Conservation (phyloP, 2,329 filamentous ascomycete species). For the Colletotrichum nymphaeae region DNA sequence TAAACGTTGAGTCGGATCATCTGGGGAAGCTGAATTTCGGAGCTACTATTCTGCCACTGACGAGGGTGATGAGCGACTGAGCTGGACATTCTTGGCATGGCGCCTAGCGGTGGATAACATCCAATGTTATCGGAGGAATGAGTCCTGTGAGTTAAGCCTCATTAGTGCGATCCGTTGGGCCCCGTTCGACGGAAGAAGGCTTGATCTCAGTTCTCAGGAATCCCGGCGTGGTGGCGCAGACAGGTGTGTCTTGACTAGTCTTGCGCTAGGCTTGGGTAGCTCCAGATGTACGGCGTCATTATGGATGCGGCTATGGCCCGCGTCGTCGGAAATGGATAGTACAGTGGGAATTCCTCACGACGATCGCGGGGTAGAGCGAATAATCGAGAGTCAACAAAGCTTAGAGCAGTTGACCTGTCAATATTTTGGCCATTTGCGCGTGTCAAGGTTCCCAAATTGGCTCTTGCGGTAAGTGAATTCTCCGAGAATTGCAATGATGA, state of each 20-base stretch:
- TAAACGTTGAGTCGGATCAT: neutral
- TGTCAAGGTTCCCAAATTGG: neutral
- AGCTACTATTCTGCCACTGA: conserved; percentile 26
- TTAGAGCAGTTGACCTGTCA: neutral
- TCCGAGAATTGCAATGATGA: neutral
- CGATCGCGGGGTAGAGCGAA: neutral
- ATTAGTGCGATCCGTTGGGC: neutral
- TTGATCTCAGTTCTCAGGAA: neutral
- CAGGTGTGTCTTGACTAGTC: neutral
- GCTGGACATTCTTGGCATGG: conserved; percentile 24
- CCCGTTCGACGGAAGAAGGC: neutral
- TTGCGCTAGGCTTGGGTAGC: neutral
- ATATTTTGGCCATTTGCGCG: neutral
- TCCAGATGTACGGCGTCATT: conserved; percentile 7
- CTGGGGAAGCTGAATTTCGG: neutral
- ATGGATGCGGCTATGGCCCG: neutral
- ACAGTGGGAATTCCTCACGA: neutral
- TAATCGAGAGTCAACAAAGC: neutral
- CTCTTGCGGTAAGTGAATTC: neutral
- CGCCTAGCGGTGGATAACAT: neutral
- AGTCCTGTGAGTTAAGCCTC: neutral
- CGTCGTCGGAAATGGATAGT: neutral
- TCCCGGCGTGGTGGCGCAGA: neutral
- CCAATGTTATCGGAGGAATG: neutral
- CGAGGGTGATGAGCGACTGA: conserved; percentile 6